Evolutionary conservation across 1,284 basidiomycete genomes (phyloP).

Genomic region (Wolfiporia cocos): DNA sequence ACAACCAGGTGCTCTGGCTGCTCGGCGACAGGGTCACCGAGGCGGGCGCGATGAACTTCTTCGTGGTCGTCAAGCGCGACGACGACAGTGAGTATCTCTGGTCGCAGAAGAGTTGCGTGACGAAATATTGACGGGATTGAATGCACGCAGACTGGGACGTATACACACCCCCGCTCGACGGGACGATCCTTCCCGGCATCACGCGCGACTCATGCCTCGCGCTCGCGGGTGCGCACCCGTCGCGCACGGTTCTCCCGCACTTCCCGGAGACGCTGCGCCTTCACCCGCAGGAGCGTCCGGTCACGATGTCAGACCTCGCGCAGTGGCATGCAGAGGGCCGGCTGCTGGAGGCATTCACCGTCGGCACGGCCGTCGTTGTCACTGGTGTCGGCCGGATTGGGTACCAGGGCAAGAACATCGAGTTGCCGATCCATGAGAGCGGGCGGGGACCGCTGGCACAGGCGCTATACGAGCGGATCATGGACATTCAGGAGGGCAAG

Average conservation of each 20-base stretch:
- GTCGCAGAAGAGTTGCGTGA: too few species aligned
- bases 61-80: slow-evolving; percentile 40
- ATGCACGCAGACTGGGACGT: slow-evolving; percentile 50
- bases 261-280: slow-evolving; percentile 33
- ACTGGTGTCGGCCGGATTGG: slow-evolving; percentile 54
- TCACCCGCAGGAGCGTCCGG: slow-evolving; percentile 31
- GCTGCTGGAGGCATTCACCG: slow-evolving; percentile 66
- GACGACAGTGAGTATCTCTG: slow-evolving; percentile 35
- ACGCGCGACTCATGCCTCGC: slow-evolving; percentile 70
- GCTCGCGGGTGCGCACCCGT: slow-evolving; percentile 49
- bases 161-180: slow-evolving; percentile 73
- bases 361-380: slow-evolving; percentile 67
- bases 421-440: slow-evolving; percentile 38
- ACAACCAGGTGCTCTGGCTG: slow-evolving; percentile 65
- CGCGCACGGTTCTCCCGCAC: slow-evolving; percentile 43
- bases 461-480: slow-evolving; percentile 49
- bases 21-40: slow-evolving; percentile 36
- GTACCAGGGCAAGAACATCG: slow-evolving; percentile 44
- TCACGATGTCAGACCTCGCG: slow-evolving; percentile 48
- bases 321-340: slow-evolving; percentile 42
- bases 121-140: not conserved
- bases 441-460: slow-evolving; percentile 51
- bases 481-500: slow-evolving; percentile 63
- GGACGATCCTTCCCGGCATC: slow-evolving; percentile 68
- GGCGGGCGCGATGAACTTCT: slow-evolving; percentile 62